Conservation (phyloP, 163 green algal species). For the Chlamydomonas reinhardtii region DNA sequence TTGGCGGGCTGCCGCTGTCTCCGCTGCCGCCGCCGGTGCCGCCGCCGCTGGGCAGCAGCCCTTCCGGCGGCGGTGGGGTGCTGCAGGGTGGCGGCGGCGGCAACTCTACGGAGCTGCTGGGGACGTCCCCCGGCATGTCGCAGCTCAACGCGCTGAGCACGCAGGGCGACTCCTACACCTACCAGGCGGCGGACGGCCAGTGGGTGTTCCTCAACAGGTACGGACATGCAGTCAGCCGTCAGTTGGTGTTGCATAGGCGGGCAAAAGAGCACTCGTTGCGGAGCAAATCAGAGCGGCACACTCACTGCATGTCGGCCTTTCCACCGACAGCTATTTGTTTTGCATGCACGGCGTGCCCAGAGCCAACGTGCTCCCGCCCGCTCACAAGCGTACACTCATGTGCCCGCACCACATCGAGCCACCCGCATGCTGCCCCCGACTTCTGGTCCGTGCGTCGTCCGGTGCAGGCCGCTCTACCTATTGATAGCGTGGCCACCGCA, state of each 20-base stretch:
- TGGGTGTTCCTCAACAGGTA: constrained; percentile 86
- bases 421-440: not conserved
- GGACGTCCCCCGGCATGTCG: constrained; percentile 28
- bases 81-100: not conserved
- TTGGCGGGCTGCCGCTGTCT: not conserved
- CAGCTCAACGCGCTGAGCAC: constrained; percentile 39
- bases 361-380: too few relatives aligned
- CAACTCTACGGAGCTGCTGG: constrained; percentile 7
- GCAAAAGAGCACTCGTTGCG: too few relatives aligned
- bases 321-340: too few relatives aligned
- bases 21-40: not conserved
- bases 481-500: too few relatives aligned
- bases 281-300: too few relatives aligned
- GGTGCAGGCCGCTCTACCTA: too few relatives aligned
- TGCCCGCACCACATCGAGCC: not conserved
- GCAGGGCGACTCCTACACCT: constrained; percentile 69
- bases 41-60: not conserved
- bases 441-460: too few relatives aligned
- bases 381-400: too few relatives aligned
- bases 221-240: too few relatives aligned
- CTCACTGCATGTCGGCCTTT: too few relatives aligned
- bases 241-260: too few relatives aligned
- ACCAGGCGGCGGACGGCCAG: constrained; percentile 83
- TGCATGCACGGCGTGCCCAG: too few relatives aligned
- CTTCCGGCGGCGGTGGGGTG: not conserved